Base-by-base conservation (phyloP, 805 yeast genomes). In the Metschnikowia lochheadii region DNA sequence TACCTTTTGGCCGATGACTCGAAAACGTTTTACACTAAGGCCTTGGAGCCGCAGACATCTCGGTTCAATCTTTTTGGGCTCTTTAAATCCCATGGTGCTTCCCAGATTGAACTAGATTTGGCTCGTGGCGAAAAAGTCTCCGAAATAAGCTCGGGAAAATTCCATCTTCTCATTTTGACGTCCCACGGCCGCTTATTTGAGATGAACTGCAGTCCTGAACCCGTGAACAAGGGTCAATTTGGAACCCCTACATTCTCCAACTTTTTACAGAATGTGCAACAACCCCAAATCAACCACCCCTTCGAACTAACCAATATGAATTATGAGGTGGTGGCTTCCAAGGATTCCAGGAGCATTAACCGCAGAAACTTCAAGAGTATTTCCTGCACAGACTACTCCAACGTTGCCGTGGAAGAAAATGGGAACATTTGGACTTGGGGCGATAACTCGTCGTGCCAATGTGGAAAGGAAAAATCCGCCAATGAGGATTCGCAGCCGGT, bases 391-490 rank as follows among this genome's bases (percentile, higher is more conserved):
- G 74, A 76, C 44, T 75, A 73, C 63, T 96, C 89, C 67, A 80
- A 90, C 3, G 64, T 90, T 33, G 92, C 83, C 6, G 64, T 79
- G n/a, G 92, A 88, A 58, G 59, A 72, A 1, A 61, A 72, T n/a
- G 94, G 92, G 7, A 73, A 75, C 47, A 70, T 89, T n/a, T 87
- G 85, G 81, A 79, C 89, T 1, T 91, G 94, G 81, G 99, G 99
- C 21, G 80, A 80, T 51, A 92, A 92, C 64, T 74, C 80, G 3
- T 81, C 70, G 64, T 98, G 98, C n/a, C 92, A 94, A 61, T 73
- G 92, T 49, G 96, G 92, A 10, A 74, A 81, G 43, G 82, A 82
- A 6, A 83, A 86, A 44, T 73, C 79, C 20, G 82, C 82, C 62
- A 81, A 81, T 51, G 81, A 85, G 15, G 92, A 86, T 58, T 70